phyloP scores from a whole-genome alignment of 345 rosid species.

The Schrenkiella parvula region DNA sequence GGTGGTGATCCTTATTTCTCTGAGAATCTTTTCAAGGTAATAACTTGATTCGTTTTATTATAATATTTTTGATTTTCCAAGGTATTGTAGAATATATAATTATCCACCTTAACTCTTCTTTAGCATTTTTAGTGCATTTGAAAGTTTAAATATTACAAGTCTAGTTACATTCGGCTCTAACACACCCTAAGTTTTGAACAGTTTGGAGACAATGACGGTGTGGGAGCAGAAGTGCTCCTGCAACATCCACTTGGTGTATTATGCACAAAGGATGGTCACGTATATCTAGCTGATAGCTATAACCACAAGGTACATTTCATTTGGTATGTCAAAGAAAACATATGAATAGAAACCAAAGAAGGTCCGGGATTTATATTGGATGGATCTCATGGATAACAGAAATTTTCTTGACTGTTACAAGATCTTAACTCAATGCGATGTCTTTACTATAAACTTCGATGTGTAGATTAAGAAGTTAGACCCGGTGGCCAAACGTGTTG shows the following conservation, averaged over 20 bases:
- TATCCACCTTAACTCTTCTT: background rate
- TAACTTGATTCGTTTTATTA: background rate
- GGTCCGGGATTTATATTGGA: background rate
- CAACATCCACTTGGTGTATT: slow-evolving; percentile 92
- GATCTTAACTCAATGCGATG: background rate
- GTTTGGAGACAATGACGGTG: slow-evolving; percentile 94
- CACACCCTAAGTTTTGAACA: slow-evolving; percentile 29
- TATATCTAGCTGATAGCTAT: slow-evolving; percentile 86
- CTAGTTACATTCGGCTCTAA: background rate
- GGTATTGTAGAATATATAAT: background rate
- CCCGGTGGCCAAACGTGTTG: slow-evolving; percentile 65
- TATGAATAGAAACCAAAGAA: background rate
- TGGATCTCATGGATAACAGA: background rate
- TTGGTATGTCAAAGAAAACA: background rate
- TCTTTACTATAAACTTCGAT: background rate
- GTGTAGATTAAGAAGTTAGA: slow-evolving; percentile 81
- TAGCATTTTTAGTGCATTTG: background rate
- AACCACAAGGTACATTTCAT: slow-evolving; percentile 71
- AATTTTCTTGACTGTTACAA: too few relatives aligned
- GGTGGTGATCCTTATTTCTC: slow-evolving; percentile 87
- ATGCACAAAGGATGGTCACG: slow-evolving; percentile 63
- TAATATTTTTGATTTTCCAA: background rate
- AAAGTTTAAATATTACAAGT: slow-evolving; percentile 1
- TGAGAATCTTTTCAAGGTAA: slow-evolving; percentile 85
- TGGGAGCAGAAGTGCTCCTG: slow-evolving; percentile 84